Percentiles rank a stretch among this genome's conserved stretches.
Evolutionary conservation across 2,329 filamentous ascomycete species (phyloP).

Genomic region (Alternaria consortialis): DNA sequence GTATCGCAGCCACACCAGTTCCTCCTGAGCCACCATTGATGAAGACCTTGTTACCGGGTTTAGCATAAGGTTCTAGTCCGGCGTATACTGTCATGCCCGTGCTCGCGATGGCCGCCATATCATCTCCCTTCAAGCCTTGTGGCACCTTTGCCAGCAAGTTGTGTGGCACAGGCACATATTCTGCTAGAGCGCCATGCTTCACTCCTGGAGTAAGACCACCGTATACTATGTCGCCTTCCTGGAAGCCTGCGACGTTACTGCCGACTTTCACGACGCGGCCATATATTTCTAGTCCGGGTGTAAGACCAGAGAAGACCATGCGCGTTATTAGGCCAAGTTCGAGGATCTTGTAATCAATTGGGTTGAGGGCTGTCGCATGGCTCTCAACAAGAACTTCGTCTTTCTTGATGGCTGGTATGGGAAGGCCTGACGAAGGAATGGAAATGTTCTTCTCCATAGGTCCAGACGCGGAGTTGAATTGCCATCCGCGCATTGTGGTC

Average conservation of each 20-base stretch:
- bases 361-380: conserved; percentile 62
- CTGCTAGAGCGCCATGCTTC: conserved; percentile 42
- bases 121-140: conserved; percentile 24
- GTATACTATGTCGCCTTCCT: conserved; percentile 47
- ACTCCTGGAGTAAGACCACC: conserved; percentile 35
- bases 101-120: conserved; percentile 41
- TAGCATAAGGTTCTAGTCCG: conserved; percentile 27
- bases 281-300: conserved; percentile 59
- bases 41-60: conserved; percentile 59
- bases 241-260: conserved; percentile 22
- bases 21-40: conserved; percentile 71
- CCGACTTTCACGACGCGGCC: conserved; percentile 55
- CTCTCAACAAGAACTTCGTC: conserved; percentile 63
- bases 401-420: conserved; percentile 47
- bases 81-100: conserved; percentile 49
- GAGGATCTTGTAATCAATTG: conserved; percentile 68
- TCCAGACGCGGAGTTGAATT: conserved; percentile 27
- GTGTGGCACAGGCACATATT: conserved; percentile 35
- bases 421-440: conserved; percentile 56
- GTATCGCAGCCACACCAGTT: conserved; percentile 65
- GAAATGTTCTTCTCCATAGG: conserved; percentile 61
- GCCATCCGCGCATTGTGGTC: conserved; percentile 62
- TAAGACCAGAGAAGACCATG: conserved; percentile 53
- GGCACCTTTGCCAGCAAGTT: conserved; percentile 17
- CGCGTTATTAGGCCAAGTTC: conserved; percentile 57